A percentile compares a stretch with the other conserved stretches of the same genome.
These are phyloP conservation scores for Kodamaea fungicola DNA, from an alignment of 1,139 yeast species.

Conservation along the genomic window DNA sequence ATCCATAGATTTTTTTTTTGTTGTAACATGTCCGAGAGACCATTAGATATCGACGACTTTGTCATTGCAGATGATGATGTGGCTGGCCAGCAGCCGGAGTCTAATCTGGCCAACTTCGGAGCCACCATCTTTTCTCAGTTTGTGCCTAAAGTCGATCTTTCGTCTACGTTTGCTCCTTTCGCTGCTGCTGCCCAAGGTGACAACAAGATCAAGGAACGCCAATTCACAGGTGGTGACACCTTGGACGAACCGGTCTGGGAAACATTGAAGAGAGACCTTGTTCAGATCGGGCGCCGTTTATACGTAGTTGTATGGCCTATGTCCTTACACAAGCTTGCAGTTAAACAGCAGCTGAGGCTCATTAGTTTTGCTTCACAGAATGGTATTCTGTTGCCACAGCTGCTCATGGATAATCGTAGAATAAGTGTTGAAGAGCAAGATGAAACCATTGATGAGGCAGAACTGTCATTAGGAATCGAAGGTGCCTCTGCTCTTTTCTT, in stretches of 20 bases:
- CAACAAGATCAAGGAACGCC: constrained; percentile 62
- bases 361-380: constrained; percentile 42
- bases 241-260: constrained; percentile 76
- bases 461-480: constrained; percentile 6
- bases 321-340: constrained; percentile 43
- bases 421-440: constrained; percentile 30
- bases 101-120: background rate
- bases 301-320: constrained; percentile 73
- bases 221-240: constrained; percentile 81
- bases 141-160: constrained; percentile 42
- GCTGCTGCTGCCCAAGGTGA: constrained; percentile 32
- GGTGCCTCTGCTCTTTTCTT: constrained; percentile 14
- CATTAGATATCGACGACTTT: constrained; percentile 15
- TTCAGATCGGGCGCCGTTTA: constrained; percentile 62
- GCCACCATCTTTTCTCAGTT: constrained; percentile 6
- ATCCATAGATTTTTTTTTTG: background rate
- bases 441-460: constrained; percentile 23
- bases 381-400: constrained; percentile 44
- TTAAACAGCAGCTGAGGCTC: constrained; percentile 41
- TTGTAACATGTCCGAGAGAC: background rate
- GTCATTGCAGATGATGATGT: constrained; percentile 21
- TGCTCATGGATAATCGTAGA: constrained; percentile 28
- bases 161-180: constrained; percentile 39
- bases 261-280: constrained; percentile 66
- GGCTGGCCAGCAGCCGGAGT: constrained; percentile 2